A percentile compares a stretch with the other conserved stretches of the same genome.
These are phyloP conservation scores for Diplodia intermedia DNA, from an alignment of 2,329 filamentous ascomycete genomes.

Conservation along the genomic window DNA sequence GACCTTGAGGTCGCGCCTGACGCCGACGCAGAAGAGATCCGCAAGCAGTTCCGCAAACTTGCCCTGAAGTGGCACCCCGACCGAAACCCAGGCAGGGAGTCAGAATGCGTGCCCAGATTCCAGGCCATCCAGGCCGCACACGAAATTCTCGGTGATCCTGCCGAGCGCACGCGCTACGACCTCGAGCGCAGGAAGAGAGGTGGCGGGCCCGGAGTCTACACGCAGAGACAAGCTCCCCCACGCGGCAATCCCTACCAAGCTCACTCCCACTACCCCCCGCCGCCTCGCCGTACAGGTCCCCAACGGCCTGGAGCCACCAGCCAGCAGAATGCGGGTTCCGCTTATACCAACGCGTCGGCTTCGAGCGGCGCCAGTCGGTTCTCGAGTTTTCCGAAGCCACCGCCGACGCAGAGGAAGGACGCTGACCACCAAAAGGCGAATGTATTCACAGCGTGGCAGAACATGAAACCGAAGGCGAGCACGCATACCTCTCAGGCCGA, in stretches of 20 bases:
- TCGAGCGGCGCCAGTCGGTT: constrained; percentile 54
- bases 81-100: constrained; percentile 82
- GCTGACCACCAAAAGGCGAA: constrained; percentile 48
- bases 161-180: constrained; percentile 67
- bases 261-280: constrained; percentile 51
- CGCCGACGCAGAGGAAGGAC: constrained; percentile 47
- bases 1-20: constrained; percentile 75
- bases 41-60: constrained; percentile 85
- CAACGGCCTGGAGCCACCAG: constrained; percentile 37
- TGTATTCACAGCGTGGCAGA: constrained; percentile 58
- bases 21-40: constrained; percentile 77
- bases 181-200: constrained; percentile 60
- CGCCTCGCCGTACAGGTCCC: constrained; percentile 53
- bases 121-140: constrained; percentile 86
- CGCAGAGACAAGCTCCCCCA: constrained; percentile 24
- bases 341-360: constrained; percentile 22
- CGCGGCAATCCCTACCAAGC: constrained; percentile 33
- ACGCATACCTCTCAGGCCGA: constrained; percentile 11
- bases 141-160: constrained; percentile 72
- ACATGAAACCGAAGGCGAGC: constrained; percentile 52
- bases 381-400: constrained; percentile 51
- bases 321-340: constrained; percentile 40
- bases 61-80: constrained; percentile 88
- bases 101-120: constrained; percentile 81
- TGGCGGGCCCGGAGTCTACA: constrained; percentile 8